Conservation (phyloP, 2,329 filamentous ascomycete genomes). For the Dendrostoma leiphaemia region DNA sequence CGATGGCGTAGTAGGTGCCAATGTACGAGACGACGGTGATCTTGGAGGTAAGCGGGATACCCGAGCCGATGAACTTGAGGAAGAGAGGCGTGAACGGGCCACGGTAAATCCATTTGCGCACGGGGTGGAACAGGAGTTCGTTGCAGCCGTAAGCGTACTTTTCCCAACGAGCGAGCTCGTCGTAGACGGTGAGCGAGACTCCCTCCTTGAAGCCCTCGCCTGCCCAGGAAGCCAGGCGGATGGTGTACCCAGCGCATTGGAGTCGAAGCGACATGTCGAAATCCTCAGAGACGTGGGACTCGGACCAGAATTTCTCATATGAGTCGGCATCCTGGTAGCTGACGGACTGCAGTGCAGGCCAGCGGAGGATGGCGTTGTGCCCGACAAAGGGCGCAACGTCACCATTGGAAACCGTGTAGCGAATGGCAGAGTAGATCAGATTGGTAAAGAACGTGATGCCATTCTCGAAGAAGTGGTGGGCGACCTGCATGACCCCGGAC, state of each 20-base stretch:
- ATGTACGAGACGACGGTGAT: conserved; percentile 75
- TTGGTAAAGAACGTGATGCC: conserved; percentile 73
- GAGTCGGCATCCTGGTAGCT: conserved; percentile 67
- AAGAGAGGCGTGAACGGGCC: conserved; percentile 81
- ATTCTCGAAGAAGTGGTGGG: conserved; percentile 70
- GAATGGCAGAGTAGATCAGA: conserved; percentile 73
- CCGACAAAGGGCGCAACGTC: conserved; percentile 78
- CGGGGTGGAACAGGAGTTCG: conserved; percentile 76
- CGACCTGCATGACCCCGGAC: conserved; percentile 77
- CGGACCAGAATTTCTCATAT: conserved; percentile 79
- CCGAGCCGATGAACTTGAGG: conserved; percentile 68
- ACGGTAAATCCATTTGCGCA: conserved; percentile 68
- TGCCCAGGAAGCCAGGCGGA: conserved; percentile 70
- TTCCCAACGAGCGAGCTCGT: conserved; percentile 82
- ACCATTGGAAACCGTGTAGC: conserved; percentile 73
- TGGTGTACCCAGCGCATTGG: conserved; percentile 69
- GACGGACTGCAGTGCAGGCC: conserved; percentile 73
- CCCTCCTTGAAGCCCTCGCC: conserved; percentile 80
- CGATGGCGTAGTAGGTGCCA: conserved; percentile 78
- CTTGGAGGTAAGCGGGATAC: conserved; percentile 73
- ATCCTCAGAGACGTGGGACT: conserved; percentile 76
- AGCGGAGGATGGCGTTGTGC: conserved; percentile 74
- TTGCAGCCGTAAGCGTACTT: conserved; percentile 86
- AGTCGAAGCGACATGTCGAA: conserved; percentile 80
- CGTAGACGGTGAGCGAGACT: conserved; percentile 80